These are phyloP conservation scores for Miscanthus lutarioriparius DNA, from an alignment of 176 grass and related monocot species.

Conservation along the genomic window DNA sequence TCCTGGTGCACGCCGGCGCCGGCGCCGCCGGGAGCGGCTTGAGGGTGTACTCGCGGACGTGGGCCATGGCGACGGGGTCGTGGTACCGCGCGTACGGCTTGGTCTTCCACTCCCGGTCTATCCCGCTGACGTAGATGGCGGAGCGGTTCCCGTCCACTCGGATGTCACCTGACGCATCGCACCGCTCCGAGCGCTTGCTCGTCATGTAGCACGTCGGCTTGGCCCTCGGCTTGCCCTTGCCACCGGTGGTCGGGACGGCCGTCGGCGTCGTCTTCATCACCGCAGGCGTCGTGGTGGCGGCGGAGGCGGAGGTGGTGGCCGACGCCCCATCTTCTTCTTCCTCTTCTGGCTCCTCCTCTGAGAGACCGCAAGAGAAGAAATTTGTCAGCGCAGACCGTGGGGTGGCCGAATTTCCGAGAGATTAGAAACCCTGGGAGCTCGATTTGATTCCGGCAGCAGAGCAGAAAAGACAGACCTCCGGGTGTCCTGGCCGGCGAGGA, in stretches of 20 bases:
- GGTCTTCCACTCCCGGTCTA: constrained; percentile 67
- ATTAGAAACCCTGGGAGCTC: background rate
- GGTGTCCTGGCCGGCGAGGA: constrained; percentile 32
- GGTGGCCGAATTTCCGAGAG: background rate
- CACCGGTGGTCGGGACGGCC: background rate
- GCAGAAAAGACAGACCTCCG: constrained; percentile 5
- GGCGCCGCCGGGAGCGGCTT: constrained; percentile 22
- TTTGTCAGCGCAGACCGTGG: background rate
- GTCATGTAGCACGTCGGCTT: constrained; percentile 80
- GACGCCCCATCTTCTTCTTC: constrained; percentile 13
- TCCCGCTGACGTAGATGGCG: constrained; percentile 55
- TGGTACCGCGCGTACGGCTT: constrained; percentile 94
- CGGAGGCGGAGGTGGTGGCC: too few species aligned
- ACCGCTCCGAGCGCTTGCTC: constrained; percentile 74
- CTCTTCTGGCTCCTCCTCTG: constrained; percentile 22
- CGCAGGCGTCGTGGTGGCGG: background rate
- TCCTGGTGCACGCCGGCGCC: constrained; percentile 64
- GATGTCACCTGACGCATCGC: constrained; percentile 70
- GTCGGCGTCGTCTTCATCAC: background rate
- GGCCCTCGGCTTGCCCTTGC: constrained; percentile 36
- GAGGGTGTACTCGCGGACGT: constrained; percentile 69
- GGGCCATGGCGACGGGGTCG: constrained; percentile 62
- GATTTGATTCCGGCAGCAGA: background rate
- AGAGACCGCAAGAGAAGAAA: background rate
- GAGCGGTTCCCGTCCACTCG: constrained; percentile 57